Percentiles rank a stretch among this genome's conserved stretches.
These are phyloP conservation scores for Hanseniaspora sp. DNA, from an alignment of 1,139 yeast species.

Conservation along the genomic window DNA sequence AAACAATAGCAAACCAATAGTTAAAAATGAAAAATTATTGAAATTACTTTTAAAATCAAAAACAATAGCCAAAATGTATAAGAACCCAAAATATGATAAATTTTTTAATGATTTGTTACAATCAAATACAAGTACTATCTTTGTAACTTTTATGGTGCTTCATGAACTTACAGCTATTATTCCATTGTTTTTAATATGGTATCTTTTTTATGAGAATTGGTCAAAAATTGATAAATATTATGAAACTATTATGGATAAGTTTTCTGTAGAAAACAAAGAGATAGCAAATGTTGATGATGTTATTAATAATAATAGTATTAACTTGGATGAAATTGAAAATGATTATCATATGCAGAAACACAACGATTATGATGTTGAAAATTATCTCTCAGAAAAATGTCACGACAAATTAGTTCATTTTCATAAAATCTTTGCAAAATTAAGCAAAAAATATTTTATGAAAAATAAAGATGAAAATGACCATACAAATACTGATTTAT, in stretches of 20 bases:
- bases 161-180: conserved; percentile 79
- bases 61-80: conserved; percentile 1
- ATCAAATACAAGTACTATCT: not conserved
- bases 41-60: conserved; percentile 3
- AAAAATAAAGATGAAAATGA: conserved; percentile 32
- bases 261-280: not conserved
- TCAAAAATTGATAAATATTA: conserved; percentile 31
- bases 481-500: not conserved
- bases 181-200: conserved; percentile 73
- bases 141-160: conserved; percentile 49
- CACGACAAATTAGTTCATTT: not conserved
- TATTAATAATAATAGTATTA: conserved; percentile 18
- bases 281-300: not conserved
- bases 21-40: conserved; percentile 2
- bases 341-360: not conserved
- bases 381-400: not conserved
- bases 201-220: conserved; percentile 44
- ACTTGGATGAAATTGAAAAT: not conserved
- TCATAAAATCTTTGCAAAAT: not conserved
- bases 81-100: not conserved
- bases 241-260: conserved; percentile 25
- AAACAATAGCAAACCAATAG: not conserved
- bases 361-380: not conserved
- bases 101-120: not conserved
- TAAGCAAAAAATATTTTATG: not conserved